Evolutionary conservation across 2,329 filamentous ascomycete species (phyloP), one percentile per base, ranked within the genome.

Genomic region (Lasiodiplodia hormozganensis): DNA sequence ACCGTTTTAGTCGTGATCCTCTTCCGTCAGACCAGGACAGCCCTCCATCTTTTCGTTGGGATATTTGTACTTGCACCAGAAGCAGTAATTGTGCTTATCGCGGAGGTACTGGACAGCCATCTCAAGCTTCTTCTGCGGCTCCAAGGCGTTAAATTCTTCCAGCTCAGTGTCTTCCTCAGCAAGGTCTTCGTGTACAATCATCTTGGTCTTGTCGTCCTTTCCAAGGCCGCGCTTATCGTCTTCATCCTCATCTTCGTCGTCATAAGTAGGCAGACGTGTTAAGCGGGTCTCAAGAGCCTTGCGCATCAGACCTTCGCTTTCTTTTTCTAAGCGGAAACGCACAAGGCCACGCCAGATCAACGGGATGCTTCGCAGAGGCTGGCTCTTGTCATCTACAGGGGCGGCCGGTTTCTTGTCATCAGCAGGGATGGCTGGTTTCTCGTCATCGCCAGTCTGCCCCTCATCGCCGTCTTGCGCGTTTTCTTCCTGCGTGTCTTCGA

Each of bases 21-120:
- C 94, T 80, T 97, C 96, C 0, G 89, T 92, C 43, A 90, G 68
- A 0, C 96, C 96, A 0, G 96, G 95, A 83, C 96, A 99, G 0
- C 92, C 94, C 14, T 96, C 93, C 90, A 97, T 90, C 43, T 83
- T 80, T 43, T 82, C 83, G 75, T 93, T 89, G 0, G 89, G 87
- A 77, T 97, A 99, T 65, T 84, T 84, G 79, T 87, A 91, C 78
- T 97, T 98, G 81, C 96, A 99, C 92, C 94, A 99, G 77, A 97
- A 97, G 82, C 96, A 99, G 77, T 99, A 99, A 54, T 85, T 81
- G 75, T 93, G 88, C 75, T 87, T 86, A 60, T 88, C 83, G 47
- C 96, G 87, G 66, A 99, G 79, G 79, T 92, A 89, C 21, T 82
- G 78, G 11, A 97, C 85, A 16, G 96, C 79, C 72, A 84, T 88